Evolutionary conservation across 2,329 filamentous ascomycete genomes (phyloP), one percentile per base, ranked within the genome.

Genomic region (Penicillium sp.): DNA sequence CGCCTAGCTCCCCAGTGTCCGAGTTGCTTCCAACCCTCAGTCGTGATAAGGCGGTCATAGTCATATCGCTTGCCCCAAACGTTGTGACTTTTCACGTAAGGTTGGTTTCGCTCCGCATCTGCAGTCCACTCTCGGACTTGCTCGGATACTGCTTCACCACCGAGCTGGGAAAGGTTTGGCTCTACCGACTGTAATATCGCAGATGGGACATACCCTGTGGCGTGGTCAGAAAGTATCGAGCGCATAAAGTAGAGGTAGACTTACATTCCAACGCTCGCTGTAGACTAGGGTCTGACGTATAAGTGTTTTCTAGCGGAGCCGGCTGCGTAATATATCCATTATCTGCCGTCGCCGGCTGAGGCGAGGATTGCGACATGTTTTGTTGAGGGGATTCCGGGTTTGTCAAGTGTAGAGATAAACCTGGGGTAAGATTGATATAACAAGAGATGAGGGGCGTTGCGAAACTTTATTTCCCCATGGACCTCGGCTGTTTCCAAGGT

Each of bases 31-130:
- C 89, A 91, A 27, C 89, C 88, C 61, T 87, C 82, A 1, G 82
- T 81, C 0, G 87, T 87, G 35, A 89, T 78, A 1, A 91, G 75
- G 33, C 85, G 81, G 47, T 84, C 82, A 7, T 76, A 81, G 49
- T 82, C 82, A 53, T 71, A 71, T 43, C 63, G 55, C 50, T 79
- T 78, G 1, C 88, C 87, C 68, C 89, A 89, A 0, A 83, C 82
- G 65, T 87, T 83, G 11, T 84, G 78, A 1, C 84, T 82, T 43
- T 80, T 80, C 3, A 90, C 72, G 31, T 85, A 84, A 0, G 87
- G 87, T 45, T 83, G 81, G 60, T 89, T 87, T 43, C 76, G 79
- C 70, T 91, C 88, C 0, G 88, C 84, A 68, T 90, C 85, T 0
- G 83, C 82, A 33, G 63, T 71, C 69, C 68, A 72, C 35, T 66